Conservation (phyloP, 495 filamentous ascomycete species). For the Penicillium manginii region DNA sequence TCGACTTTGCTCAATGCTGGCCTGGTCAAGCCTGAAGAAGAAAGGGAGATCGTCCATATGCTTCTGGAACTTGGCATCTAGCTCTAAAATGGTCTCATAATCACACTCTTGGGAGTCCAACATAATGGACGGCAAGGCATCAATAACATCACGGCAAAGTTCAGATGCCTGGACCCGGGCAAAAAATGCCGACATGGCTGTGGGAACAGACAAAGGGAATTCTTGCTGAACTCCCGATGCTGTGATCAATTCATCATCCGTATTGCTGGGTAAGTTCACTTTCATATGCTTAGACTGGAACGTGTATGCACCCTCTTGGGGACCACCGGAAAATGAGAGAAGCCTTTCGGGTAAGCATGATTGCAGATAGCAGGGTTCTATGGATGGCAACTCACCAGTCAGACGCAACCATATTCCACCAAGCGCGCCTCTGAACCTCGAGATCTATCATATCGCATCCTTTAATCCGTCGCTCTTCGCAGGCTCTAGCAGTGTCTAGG, state of each 20-base stretch:
- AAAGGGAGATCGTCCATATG: slow-evolving; percentile 23
- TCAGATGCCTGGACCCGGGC: slow-evolving; percentile 26
- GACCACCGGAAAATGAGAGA: slow-evolving; percentile 27
- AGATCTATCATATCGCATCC: slow-evolving; percentile 33
- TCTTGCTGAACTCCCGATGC: slow-evolving; percentile 9
- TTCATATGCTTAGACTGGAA: slow-evolving; percentile 39
- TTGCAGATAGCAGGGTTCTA: neutral
- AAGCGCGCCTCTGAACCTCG: slow-evolving; percentile 35
- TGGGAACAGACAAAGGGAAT: slow-evolving; percentile 22
- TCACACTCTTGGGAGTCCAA: slow-evolving; percentile 25
- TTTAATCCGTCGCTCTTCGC: slow-evolving; percentile 27
- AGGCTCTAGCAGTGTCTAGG: slow-evolving; percentile 27
- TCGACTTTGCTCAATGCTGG: slow-evolving; percentile 25
- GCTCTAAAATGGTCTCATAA: slow-evolving; percentile 27
- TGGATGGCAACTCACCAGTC: slow-evolving; percentile 31
- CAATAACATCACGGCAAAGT: slow-evolving; percentile 35
- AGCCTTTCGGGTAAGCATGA: slow-evolving; percentile 25
- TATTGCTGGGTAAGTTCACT: slow-evolving; percentile 32
- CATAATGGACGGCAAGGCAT: slow-evolving; percentile 27
- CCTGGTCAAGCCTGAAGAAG: slow-evolving; percentile 26
- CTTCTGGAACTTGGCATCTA: slow-evolving; percentile 27
- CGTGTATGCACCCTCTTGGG: slow-evolving; percentile 31
- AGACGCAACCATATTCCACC: slow-evolving; percentile 39
- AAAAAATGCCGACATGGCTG: slow-evolving; percentile 29
- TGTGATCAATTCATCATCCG: slow-evolving; percentile 32